Percentiles rank a stretch among this genome's conserved stretches.
Evolutionary conservation across 345 rosid genomes (phyloP).

Genomic region (Populus pruinosa): DNA sequence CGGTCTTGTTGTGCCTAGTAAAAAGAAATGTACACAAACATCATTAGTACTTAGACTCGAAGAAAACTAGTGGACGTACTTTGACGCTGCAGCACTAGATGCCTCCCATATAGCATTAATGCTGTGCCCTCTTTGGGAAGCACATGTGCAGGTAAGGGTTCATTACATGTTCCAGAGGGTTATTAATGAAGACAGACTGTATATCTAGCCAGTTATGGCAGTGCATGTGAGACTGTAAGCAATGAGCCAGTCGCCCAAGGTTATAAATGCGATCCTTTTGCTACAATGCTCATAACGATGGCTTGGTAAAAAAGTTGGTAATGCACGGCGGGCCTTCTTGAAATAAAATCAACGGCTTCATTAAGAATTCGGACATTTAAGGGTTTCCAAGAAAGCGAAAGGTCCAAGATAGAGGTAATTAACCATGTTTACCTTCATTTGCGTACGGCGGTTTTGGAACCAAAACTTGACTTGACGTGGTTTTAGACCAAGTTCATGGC

Average conservation of each 20-base stretch:
- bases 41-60: not conserved
- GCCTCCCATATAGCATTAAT: conserved; percentile 7
- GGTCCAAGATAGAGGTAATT: not conserved
- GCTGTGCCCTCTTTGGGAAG: conserved; percentile 19
- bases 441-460: conserved; percentile 99
- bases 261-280: conserved; percentile 27
- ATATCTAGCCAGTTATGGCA: conserved; percentile 4
- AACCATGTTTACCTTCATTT: conserved; percentile 62
- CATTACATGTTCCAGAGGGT: conserved; percentile 4
- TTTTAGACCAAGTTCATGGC: conserved; percentile 88
- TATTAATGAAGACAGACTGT: conserved; percentile 21
- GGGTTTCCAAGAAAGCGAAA: conserved; percentile 6
- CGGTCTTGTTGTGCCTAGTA: conserved; percentile 92
- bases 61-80: not conserved
- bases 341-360: conserved; percentile 3
- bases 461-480: conserved; percentile 98
- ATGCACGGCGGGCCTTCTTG: conserved; percentile 33
- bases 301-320: not conserved
- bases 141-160: conserved; percentile 38
- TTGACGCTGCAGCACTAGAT: conserved; percentile 6
- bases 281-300: conserved; percentile 19
- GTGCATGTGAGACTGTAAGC: not conserved
- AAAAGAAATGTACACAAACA: not conserved
- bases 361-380: conserved; percentile 6
- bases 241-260: conserved; percentile 16